Base-by-base conservation (phyloP, 1,284 basidiomycete species). In the Ceratobasidium sp. region DNA sequence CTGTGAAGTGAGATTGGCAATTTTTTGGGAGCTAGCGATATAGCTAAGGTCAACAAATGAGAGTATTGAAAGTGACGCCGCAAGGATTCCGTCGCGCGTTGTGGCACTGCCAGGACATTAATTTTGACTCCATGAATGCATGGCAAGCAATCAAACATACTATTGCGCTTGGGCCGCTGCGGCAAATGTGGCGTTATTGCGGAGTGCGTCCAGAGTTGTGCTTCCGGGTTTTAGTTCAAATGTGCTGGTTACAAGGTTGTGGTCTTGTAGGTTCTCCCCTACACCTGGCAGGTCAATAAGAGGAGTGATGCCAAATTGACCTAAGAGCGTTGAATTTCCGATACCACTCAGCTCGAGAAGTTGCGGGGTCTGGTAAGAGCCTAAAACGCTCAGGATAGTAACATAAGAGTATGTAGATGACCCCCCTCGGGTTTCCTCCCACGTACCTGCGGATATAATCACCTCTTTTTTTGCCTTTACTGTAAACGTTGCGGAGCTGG, bases 281-380 rank as follows among this genome's bases (percentile, higher is more conserved):
- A 84, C 83, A 62, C 77, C 77, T 1, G 80, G 77, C 15, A 81
- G 74, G 65, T 81, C 75, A 20, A 78, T 75, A 10, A 82, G 75
- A 1, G 78, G 70, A 1, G 76, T 75, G 53, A 84, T 81, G 17
- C 77, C 78, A 8, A 80, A 72, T 34, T 74, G 72, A 40, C 74
- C 54, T 2, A 86, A 74, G 1, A 81, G 76, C 6, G 72, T 70
- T 34, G 77, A 71, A 55, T 80, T 78, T 0, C 85, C 85, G 60
- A 85, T 78, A 6, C 84, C 84, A 12, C 82, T 84, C 13, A 84
- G 77, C 72, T 84, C 77, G 2, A 86, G 78, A 3, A 85, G 73
- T 35, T 82, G 81, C 20, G 84, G 83, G 5, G 82, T 80, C 31
- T 80, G 78, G 57, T 85, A 75, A 0, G 79, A 50, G 40, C 70